Percentiles rank a stretch among this genome's conserved stretches.
Evolutionary conservation across 257 asterid genomes (phyloP).

Genomic region (Solanum rostratum): DNA sequence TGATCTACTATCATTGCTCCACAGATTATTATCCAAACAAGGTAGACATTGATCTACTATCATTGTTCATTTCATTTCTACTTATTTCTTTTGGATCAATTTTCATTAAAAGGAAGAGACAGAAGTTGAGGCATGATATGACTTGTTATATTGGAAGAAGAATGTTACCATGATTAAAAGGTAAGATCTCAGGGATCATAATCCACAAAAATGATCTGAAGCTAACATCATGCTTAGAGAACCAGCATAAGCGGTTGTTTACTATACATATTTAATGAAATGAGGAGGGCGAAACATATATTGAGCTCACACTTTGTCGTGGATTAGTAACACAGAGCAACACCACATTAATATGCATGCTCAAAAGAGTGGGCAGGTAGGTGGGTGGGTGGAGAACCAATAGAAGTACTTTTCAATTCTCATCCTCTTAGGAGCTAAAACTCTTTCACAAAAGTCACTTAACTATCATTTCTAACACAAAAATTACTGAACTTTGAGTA

Average conservation of each 20-base stretch:
- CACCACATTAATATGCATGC: neutral
- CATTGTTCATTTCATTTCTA: neutral
- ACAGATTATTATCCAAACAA: neutral
- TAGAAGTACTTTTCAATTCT: neutral
- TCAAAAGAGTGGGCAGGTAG: neutral
- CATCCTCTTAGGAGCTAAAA: neutral
- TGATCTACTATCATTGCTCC: neutral
- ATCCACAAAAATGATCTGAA: neutral
- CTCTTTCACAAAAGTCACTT: neutral
- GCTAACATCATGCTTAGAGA: neutral
- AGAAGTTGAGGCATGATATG: neutral
- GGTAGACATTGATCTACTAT: neutral
- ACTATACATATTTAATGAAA: neutral
- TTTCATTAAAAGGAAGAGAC: neutral
- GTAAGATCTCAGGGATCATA: neutral
- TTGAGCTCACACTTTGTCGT: neutral
- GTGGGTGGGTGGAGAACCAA: neutral
- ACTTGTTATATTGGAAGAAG: neutral
- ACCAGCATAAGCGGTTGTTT: neutral
- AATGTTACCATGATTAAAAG: neutral
- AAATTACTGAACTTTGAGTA: neutral
- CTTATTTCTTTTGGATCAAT: neutral
- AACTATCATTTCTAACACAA: neutral
- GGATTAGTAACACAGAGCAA: neutral
- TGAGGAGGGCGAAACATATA: neutral